phyloP scores from a whole-genome alignment of 148 eudicot species.

The Nyssa sinensis region DNA sequence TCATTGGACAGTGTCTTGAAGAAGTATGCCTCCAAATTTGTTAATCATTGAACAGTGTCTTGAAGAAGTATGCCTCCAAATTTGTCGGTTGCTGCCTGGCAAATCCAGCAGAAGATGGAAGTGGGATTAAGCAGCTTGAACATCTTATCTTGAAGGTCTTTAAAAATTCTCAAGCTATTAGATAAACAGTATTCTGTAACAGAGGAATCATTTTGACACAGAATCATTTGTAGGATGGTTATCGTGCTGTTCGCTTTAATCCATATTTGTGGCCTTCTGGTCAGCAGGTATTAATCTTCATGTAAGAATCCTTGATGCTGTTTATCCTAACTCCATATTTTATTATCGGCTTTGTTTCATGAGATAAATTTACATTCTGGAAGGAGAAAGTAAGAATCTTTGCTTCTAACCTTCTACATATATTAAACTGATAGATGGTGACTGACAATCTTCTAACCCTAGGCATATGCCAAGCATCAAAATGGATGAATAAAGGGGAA shows the following conservation, averaged over 20 bases:
- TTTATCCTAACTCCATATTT: not conserved
- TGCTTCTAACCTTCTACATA: not conserved
- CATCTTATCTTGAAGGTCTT: constrained; percentile 68
- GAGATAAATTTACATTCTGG: not conserved
- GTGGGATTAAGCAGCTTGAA: constrained; percentile 69
- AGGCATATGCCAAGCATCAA: not conserved
- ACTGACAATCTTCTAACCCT: not conserved
- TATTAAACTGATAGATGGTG: not conserved
- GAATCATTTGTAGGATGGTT: constrained; percentile 65
- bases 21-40: constrained; percentile 74
- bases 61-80: constrained; percentile 75
- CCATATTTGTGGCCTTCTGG: constrained; percentile 93
- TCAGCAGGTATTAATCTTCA: constrained; percentile 47
- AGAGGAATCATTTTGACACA: constrained; percentile 5
- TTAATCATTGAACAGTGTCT: too few species aligned
- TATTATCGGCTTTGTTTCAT: not conserved
- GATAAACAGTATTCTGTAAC: constrained; percentile 8
- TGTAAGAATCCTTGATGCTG: constrained; percentile 6
- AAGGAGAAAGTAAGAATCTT: not conserved
- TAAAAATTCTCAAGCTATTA: constrained; percentile 4
- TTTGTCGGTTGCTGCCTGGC: constrained; percentile 95
- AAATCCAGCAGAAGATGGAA: constrained; percentile 90
- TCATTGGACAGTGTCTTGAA: constrained; percentile 56
- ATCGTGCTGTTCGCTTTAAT: constrained; percentile 92
- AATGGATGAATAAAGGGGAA: not conserved